Evolutionary conservation across 1,284 basidiomycete genomes (phyloP).

Genomic region (Irpex lacteus): DNA sequence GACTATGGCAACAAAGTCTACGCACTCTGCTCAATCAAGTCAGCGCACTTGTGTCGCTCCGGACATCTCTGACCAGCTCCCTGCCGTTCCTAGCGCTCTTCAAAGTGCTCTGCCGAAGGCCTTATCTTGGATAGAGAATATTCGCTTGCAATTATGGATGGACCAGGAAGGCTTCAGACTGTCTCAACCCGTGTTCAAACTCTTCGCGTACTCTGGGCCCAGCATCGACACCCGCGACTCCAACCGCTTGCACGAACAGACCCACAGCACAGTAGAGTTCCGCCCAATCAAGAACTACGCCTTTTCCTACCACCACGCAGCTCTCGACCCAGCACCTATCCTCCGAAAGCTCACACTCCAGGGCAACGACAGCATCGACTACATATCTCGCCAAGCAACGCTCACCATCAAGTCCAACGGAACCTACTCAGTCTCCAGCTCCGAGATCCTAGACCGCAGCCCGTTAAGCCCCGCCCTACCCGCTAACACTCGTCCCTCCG

Average conservation of each 20-base stretch:
- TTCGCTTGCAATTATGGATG: conserved; percentile 62
- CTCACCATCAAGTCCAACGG: conserved; percentile 66
- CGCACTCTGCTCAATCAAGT: conserved; percentile 1
- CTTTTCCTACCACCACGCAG: conserved; percentile 69
- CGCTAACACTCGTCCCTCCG: conserved; percentile 11
- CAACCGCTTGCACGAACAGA: too few relatives aligned
- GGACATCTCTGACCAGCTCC: background rate
- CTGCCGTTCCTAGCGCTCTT: conserved; percentile 22
- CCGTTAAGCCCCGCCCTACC: conserved; percentile 20
- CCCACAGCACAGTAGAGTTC: conserved; percentile 55
- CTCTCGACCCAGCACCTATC: conserved; percentile 65
- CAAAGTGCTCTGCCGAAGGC: conserved; percentile 25
- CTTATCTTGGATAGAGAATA: conserved; percentile 51
- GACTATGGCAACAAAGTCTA: background rate
- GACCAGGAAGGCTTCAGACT: conserved; percentile 80
- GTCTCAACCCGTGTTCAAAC: conserved; percentile 54
- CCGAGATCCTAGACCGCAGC: conserved; percentile 41
- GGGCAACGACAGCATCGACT: conserved; percentile 64
- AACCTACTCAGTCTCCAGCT: conserved; percentile 68
- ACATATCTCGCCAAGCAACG: conserved; percentile 67
- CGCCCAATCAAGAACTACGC: conserved; percentile 52
- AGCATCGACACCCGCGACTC: too few relatives aligned
- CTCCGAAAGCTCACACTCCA: conserved; percentile 65
- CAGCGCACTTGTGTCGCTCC: background rate
- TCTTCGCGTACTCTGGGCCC: conserved; percentile 40